Base-by-base conservation (phyloP, 495 filamentous ascomycete genomes). In the Penicillium robsamsonii region DNA sequence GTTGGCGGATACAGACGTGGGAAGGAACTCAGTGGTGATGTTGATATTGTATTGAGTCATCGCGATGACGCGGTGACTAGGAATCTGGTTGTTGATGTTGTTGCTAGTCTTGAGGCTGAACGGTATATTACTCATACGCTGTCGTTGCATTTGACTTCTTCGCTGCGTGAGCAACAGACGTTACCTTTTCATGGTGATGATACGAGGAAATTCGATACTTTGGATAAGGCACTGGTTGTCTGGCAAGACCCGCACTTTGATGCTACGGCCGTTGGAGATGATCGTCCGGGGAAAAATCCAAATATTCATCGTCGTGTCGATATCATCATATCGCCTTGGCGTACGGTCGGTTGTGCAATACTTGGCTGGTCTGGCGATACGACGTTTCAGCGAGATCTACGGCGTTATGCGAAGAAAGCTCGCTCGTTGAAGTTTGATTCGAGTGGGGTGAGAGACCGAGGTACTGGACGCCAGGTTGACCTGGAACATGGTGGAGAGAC, bases 171-270 rank as follows among this genome's bases (percentile, higher is more conserved):
- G 9, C 92, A 97, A 66, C 76, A 79, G 49, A 85, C 92, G 0
- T 70, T 85, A 0, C 81, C 84, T 0, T 83, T 76, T 56, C 71
- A 67, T 4, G 74, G 79, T 10, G 67, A 72, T 18, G 62, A 56
- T 40, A 43, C 47, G 10, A 60, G 52, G 4, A 55, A 60, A 30
- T 96, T 94, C 57, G 93, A 97, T 64, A 86, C 82, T 0, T 76
- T 99, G 2, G 92, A 97, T 68, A 96, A 97, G 68, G 91, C 91
- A 8, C 73, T 97, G 42, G 85, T 97, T 0, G 90, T 97, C 1
- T 99, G 94, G 94, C 93, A 95, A 64, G 82, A 92, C 60, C 85
- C 87, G 0, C n/a, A 69, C 5, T 88, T 70, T 27, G 51, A 54
- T 4, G 18, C 56, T 22, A 24, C 18, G 20, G 53, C 53, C 10